These are phyloP conservation scores for Camellia granthamiana DNA, from an alignment of 148 eudicot species.

Conservation along the genomic window DNA sequence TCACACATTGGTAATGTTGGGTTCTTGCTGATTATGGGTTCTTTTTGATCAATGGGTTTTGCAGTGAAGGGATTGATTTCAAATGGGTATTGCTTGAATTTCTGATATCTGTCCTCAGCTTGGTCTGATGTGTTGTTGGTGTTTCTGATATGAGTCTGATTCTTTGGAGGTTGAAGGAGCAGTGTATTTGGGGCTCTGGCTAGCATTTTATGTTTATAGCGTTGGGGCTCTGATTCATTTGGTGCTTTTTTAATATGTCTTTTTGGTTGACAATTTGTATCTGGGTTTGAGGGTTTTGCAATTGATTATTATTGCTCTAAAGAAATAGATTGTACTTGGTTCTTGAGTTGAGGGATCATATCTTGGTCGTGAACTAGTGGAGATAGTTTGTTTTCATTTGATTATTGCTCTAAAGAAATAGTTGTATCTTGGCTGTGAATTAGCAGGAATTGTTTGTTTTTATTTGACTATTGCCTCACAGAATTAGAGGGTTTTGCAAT, in stretches of 20 bases:
- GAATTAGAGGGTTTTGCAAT: conserved; percentile 3
- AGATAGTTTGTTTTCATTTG: conserved; percentile 5
- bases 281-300: conserved; percentile 12
- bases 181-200: conserved; percentile 9
- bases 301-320: not conserved
- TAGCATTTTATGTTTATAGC: not conserved
- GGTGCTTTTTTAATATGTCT: not conserved
- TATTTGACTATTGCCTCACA: too few relatives aligned
- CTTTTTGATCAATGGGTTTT: conserved; percentile 21
- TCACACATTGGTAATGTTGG: conserved; percentile 16
- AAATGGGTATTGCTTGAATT: conserved; percentile 26
- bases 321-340: conserved; percentile 5
- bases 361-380: not conserved
- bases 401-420: not conserved
- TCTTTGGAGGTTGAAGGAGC: conserved; percentile 10
- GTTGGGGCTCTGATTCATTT: not conserved
- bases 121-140: conserved; percentile 11
- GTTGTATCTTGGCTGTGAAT: not conserved
- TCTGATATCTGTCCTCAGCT: not conserved
- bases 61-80: conserved; percentile 9
- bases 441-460: too few relatives aligned
- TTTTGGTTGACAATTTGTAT: not conserved
- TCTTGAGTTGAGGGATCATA: not conserved
- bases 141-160: conserved; percentile 15
- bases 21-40: conserved; percentile 8